Conservation (phyloP, 2,329 filamentous ascomycete genomes). For the Cladobotryum mycophilum region DNA sequence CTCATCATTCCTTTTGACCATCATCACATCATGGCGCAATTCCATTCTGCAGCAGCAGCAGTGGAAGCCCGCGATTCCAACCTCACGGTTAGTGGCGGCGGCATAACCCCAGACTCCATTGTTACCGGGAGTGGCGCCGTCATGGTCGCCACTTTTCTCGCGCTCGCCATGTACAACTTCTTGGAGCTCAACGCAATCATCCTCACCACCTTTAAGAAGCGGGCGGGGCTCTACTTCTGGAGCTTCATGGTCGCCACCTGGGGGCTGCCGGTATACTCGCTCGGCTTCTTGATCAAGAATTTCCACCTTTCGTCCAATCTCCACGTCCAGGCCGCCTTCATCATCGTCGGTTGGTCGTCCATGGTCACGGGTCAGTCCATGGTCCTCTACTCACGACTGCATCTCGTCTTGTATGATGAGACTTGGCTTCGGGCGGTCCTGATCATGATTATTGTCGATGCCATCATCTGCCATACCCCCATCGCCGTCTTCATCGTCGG, state of each 20-base stretch:
- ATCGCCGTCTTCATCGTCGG: background rate
- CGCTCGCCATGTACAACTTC: background rate
- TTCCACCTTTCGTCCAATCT: constrained; percentile 10
- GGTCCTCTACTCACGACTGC: constrained; percentile 55
- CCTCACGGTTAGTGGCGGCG: too few relatives aligned
- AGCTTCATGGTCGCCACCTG: constrained; percentile 27
- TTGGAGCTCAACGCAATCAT: constrained; percentile 31
- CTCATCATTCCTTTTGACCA: too few relatives aligned
- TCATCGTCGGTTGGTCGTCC: constrained; percentile 18
- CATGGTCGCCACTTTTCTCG: too few relatives aligned
- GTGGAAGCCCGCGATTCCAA: too few relatives aligned
- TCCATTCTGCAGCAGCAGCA: too few relatives aligned
- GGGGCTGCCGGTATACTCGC: constrained; percentile 27
- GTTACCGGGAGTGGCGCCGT: too few relatives aligned
- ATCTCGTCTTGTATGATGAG: constrained; percentile 49
- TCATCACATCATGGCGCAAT: too few relatives aligned
- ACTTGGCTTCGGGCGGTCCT: constrained; percentile 42
- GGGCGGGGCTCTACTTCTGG: constrained; percentile 29
- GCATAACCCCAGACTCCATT: too few relatives aligned
- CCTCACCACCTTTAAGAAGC: constrained; percentile 37
- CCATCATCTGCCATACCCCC: constrained; percentile 43
- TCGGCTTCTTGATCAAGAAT: constrained; percentile 40
- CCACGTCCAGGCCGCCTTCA: background rate
- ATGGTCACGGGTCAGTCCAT: constrained; percentile 56
- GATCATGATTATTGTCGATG: constrained; percentile 50